Evolutionary conservation across 805 yeast species (phyloP).

Genomic region (Nakazawaea ambrosiae): DNA sequence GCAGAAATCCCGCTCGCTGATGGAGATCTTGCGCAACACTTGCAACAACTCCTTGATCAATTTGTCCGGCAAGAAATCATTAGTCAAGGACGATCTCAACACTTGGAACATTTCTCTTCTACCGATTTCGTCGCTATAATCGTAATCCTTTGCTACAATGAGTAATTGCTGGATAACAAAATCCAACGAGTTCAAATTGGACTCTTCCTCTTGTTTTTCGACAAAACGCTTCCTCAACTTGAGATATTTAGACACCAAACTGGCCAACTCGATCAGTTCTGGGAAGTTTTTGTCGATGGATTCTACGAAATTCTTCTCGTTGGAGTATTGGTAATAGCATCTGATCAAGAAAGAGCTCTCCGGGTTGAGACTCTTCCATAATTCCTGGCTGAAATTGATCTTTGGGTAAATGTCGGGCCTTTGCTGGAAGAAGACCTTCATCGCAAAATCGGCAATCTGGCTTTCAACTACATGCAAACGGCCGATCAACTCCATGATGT

Average conservation of each 20-base stretch:
- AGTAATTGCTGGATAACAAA: constrained; percentile 73
- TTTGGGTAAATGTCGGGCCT: constrained; percentile 57
- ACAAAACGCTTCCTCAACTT: constrained; percentile 29
- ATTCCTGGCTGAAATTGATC: constrained; percentile 53
- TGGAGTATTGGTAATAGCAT: constrained; percentile 59
- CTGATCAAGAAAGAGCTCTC: constrained; percentile 72
- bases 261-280: constrained; percentile 68
- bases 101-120: constrained; percentile 66
- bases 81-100: constrained; percentile 51
- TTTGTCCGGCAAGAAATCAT: constrained; percentile 47
- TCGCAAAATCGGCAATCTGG: constrained; percentile 58
- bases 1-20: constrained; percentile 77
- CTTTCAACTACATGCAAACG: constrained; percentile 65
- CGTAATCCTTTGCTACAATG: constrained; percentile 60
- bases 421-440: constrained; percentile 53
- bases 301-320: constrained; percentile 41
- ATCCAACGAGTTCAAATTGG: constrained; percentile 47
- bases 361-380: constrained; percentile 65
- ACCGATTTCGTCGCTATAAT: constrained; percentile 87
- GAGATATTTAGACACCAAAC: constrained; percentile 48
- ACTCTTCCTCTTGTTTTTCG: constrained; percentile 14
- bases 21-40: constrained; percentile 64
- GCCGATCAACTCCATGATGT: constrained; percentile 65
- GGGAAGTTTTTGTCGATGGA: constrained; percentile 67
- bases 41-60: constrained; percentile 50